Evolutionary conservation across 805 yeast genomes (phyloP).

Genomic region (Torulaspora maleeae): DNA sequence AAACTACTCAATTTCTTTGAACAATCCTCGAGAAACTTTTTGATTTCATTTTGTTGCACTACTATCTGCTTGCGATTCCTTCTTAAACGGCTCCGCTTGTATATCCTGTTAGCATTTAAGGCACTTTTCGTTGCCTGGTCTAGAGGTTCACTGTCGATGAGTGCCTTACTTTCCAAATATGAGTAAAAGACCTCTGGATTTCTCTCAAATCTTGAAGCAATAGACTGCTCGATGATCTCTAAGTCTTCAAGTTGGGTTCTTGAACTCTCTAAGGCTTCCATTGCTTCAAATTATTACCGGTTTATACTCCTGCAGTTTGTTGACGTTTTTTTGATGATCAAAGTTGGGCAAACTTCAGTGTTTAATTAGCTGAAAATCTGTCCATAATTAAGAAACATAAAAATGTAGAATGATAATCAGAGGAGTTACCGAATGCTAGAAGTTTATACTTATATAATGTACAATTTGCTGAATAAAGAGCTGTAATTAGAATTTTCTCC

Average conservation of each 20-base stretch:
- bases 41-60: conserved; percentile 65
- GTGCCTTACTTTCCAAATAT: conserved; percentile 12
- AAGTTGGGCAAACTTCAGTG: too few relatives aligned
- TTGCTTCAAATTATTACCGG: not conserved
- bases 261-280: conserved; percentile 35
- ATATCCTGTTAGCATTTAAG: conserved; percentile 30
- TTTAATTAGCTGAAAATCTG: not conserved
- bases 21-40: conserved; percentile 46
- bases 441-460: not conserved
- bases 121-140: conserved; percentile 14
- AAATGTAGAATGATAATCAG: not conserved
- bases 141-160: conserved; percentile 3
- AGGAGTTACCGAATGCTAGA: not conserved
- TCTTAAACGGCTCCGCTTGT: conserved; percentile 38
- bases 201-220: conserved; percentile 54
- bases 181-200: conserved; percentile 54
- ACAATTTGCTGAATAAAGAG: not conserved
- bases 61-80: conserved; percentile 46
- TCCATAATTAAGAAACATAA: not conserved
- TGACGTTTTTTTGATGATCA: too few relatives aligned
- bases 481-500: conserved; percentile 20
- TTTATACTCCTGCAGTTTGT: not conserved
- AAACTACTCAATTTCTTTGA: conserved; percentile 31
- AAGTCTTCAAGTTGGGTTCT: conserved; percentile 53
- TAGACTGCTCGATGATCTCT: conserved; percentile 65